These are phyloP conservation scores for Pseudocercospora fuligena DNA, from an alignment of 2,329 filamentous ascomycete genomes.

Conservation along the genomic window DNA sequence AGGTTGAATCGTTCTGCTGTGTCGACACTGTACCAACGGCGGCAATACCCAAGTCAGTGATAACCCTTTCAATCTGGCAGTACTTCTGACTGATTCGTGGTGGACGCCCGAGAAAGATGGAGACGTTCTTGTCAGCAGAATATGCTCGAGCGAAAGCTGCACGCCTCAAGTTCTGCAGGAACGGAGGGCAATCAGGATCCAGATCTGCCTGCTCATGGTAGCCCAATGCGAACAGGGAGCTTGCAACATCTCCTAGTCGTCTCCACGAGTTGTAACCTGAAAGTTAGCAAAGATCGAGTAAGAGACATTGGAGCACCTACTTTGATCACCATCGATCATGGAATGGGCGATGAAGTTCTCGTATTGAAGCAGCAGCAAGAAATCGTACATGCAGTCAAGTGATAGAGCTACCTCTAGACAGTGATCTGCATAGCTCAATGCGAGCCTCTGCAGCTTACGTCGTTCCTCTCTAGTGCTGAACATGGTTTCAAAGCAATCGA, in stretches of 20 bases:
- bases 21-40: background rate
- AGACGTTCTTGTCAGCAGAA: constrained; percentile 54
- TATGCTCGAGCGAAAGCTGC: constrained; percentile 51
- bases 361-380: constrained; percentile 53
- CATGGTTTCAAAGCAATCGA: constrained; percentile 41
- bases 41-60: background rate
- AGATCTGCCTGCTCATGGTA: constrained; percentile 50
- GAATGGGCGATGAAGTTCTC: constrained; percentile 55
- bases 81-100: constrained; percentile 49
- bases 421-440: constrained; percentile 37
- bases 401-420: constrained; percentile 44
- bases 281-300: constrained; percentile 16
- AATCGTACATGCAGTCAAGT: constrained; percentile 48
- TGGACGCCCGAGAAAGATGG: constrained; percentile 57
- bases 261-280: constrained; percentile 55
- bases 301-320: constrained; percentile 35
- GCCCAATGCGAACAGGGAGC: constrained; percentile 54
- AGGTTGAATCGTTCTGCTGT: background rate
- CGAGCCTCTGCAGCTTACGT: constrained; percentile 36
- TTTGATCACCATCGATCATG: constrained; percentile 51
- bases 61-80: constrained; percentile 43
- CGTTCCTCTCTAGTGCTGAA: constrained; percentile 33
- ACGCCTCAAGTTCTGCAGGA: constrained; percentile 49
- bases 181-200: constrained; percentile 41
- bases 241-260: constrained; percentile 52